Evolutionary conservation across 345 rosid genomes (phyloP).

Genomic region (Jatropha curcas): DNA sequence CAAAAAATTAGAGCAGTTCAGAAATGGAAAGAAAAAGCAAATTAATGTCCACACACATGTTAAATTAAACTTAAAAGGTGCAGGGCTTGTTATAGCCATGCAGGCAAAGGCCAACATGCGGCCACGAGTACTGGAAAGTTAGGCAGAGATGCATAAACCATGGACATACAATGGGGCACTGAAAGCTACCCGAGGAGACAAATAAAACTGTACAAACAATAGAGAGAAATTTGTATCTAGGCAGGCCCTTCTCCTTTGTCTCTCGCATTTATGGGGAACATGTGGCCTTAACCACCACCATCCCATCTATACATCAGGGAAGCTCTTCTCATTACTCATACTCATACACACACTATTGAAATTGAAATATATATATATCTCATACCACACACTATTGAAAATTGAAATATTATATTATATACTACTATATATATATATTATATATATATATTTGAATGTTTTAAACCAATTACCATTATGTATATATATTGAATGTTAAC

Average conservation of each 20-base stretch:
- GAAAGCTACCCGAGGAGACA: constrained; percentile 50
- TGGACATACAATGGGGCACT: constrained; percentile 42
- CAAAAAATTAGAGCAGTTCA: not conserved
- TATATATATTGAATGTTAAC: too few species aligned
- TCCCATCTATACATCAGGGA: constrained; percentile 13
- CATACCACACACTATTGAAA: too few species aligned
- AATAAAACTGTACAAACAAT: constrained; percentile 38
- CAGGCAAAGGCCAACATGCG: constrained; percentile 38
- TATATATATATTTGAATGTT: too few species aligned
- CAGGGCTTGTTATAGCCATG: constrained; percentile 7
- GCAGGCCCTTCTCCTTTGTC: constrained; percentile 34
- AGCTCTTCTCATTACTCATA: constrained; percentile 9
- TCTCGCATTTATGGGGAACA: constrained; percentile 51
- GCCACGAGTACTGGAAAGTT: constrained; percentile 36
- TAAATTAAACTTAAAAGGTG: not conserved
- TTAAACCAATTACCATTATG: too few species aligned
- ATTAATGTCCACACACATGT: not conserved
- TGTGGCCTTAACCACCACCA: constrained; percentile 45
- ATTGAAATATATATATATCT: too few species aligned
- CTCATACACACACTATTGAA: too few species aligned
- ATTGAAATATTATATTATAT: too few species aligned
- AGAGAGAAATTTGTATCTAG: constrained; percentile 17
- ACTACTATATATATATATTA: too few species aligned
- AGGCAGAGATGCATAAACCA: constrained; percentile 34
- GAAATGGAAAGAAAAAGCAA: not conserved